A percentile compares a stretch with the other conserved stretches of the same genome.
Conservation (phyloP, 768 basidiomycete genomes). For the Gyrodon lividus region DNA sequence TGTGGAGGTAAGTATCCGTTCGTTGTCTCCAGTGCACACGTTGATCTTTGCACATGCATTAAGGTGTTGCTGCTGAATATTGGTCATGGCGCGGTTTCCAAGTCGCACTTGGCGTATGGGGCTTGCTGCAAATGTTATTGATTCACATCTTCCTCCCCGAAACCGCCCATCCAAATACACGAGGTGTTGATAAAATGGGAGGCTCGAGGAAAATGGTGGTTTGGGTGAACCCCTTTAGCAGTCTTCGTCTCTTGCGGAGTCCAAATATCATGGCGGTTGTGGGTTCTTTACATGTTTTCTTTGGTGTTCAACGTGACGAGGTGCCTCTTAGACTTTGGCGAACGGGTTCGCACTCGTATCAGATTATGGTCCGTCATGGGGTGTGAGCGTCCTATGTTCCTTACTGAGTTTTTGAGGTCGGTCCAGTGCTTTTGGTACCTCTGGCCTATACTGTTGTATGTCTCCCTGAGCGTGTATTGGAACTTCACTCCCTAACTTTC, state of each 20-base stretch:
- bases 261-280: conserved; percentile 60
- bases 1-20: conserved; percentile 42
- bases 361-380: conserved; percentile 35
- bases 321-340: conserved; percentile 43
- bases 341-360: conserved; percentile 27
- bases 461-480: not conserved
- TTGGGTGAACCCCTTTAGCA: conserved; percentile 58
- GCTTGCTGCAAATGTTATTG: conserved; percentile 38
- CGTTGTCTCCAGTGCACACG: not conserved
- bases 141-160: conserved; percentile 58
- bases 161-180: conserved; percentile 59
- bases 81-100: conserved; percentile 69
- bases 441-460: conserved; percentile 66
- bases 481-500: not conserved
- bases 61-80: conserved; percentile 55
- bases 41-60: not conserved
- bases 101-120: conserved; percentile 39
- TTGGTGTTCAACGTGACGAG: conserved; percentile 29
- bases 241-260: conserved; percentile 51
- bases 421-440: conserved; percentile 49
- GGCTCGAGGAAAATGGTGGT: conserved; percentile 31
- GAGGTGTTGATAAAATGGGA: conserved; percentile 49
- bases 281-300: conserved; percentile 19
- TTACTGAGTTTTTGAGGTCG: not conserved
- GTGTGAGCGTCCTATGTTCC: not conserved